Evolutionary conservation across 1,284 basidiomycete genomes (phyloP).

Genomic region (Heterobasidion irregulare): DNA sequence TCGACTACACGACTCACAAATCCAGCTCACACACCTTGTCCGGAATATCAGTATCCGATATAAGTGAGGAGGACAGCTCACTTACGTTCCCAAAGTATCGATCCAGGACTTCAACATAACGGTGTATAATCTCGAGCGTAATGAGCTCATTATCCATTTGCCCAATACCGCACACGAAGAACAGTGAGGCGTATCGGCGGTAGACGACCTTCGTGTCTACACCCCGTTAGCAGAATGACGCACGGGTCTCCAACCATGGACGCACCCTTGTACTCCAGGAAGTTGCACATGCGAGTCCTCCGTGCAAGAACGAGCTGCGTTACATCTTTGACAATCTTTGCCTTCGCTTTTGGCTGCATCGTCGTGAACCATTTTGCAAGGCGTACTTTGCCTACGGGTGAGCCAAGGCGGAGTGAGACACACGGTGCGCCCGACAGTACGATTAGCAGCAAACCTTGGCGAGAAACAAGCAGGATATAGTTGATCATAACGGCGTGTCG

Average conservation of each 20-base stretch:
- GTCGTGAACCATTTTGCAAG: constrained; percentile 99
- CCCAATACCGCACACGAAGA: constrained; percentile 94
- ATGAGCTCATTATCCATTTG: constrained; percentile 89
- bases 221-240: neutral
- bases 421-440: neutral
- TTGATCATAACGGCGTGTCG: constrained; percentile 23
- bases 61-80: constrained; percentile 7
- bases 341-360: constrained; percentile 88
- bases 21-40: constrained; percentile 93
- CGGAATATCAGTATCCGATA: neutral
- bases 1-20: constrained; percentile 44
- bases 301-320: constrained; percentile 96
- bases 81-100: constrained; percentile 97
- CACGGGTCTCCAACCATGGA: neutral
- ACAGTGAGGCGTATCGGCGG: constrained; percentile 93
- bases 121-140: constrained; percentile 94
- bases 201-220: constrained; percentile 95
- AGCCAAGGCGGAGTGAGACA: neutral
- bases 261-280: constrained; percentile 96
- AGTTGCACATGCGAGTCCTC: constrained; percentile 98
- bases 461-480: constrained; percentile 74
- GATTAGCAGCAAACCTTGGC: constrained; percentile 56
- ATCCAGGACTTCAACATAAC: constrained; percentile 98
- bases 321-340: constrained; percentile 99
- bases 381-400: constrained; percentile 83